A percentile compares a stretch with the other conserved stretches of the same genome.
These are phyloP conservation scores for Sambucus nigra DNA, from an alignment of 129 eudicot species.

Conservation along the genomic window DNA sequence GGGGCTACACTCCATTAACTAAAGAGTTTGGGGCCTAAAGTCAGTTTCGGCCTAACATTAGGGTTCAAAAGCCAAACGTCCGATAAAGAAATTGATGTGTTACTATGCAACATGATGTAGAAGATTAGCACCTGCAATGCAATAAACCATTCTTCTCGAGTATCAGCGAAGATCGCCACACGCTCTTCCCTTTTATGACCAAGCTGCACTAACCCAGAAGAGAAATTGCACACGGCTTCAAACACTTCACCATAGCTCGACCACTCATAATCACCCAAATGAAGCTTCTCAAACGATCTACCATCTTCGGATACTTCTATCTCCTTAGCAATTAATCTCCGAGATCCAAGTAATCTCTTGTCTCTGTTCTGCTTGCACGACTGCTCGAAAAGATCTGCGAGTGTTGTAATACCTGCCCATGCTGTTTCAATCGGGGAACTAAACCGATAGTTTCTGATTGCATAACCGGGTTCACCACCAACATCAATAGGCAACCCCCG, in stretches of 20 bases:
- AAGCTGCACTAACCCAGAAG: slow-evolving; percentile 74
- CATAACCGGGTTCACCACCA: slow-evolving; percentile 75
- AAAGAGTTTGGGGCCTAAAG: too few species aligned
- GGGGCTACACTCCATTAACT: too few species aligned
- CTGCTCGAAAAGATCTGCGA: slow-evolving; percentile 84
- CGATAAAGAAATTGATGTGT: background rate
- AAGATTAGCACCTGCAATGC: slow-evolving; percentile 66
- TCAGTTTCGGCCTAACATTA: too few species aligned
- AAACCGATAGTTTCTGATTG: slow-evolving; percentile 64
- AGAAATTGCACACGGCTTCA: slow-evolving; percentile 64
- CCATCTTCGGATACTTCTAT: slow-evolving; percentile 51
- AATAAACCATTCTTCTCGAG: slow-evolving; percentile 92
- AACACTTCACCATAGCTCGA: slow-evolving; percentile 56
- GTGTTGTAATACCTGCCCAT: slow-evolving; percentile 79
- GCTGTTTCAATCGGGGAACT: slow-evolving; percentile 62
- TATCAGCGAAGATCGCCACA: slow-evolving; percentile 95
- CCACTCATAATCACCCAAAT: slow-evolving; percentile 93
- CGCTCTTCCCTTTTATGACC: slow-evolving; percentile 82
- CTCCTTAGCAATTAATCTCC: slow-evolving; percentile 58
- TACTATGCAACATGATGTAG: background rate
- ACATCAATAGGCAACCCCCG: slow-evolving; percentile 65
- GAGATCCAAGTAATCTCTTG: slow-evolving; percentile 69
- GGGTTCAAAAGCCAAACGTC: too few species aligned
- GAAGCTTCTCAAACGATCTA: slow-evolving; percentile 80
- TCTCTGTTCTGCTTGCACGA: slow-evolving; percentile 57